A percentile compares a stretch with the other conserved stretches of the same genome.
Conservation (phyloP, 2,329 filamentous ascomycete species). For the Aspergillus novoparasiticus region DNA sequence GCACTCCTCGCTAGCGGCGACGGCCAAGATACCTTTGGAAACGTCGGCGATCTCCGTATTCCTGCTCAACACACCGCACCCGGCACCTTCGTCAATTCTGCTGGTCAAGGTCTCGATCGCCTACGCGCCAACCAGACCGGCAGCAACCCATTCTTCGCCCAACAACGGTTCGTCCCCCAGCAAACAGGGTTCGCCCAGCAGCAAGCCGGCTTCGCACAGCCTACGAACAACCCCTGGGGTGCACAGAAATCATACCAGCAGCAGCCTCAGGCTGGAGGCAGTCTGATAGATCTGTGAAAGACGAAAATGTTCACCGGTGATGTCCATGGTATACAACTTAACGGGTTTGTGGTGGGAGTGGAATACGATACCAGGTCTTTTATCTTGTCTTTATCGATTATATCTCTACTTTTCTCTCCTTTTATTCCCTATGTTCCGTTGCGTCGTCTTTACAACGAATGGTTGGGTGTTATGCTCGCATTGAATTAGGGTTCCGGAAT, state of each 20-base stretch:
- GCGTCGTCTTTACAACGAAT: neutral
- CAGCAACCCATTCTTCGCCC: constrained; percentile 86
- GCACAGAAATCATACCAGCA: constrained; percentile 48
- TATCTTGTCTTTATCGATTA: neutral
- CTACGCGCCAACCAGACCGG: constrained; percentile 70
- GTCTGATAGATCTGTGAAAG: constrained; percentile 62
- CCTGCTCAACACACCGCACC: constrained; percentile 95
- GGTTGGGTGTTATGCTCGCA: constrained; percentile 4
- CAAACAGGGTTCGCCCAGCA: constrained; percentile 50
- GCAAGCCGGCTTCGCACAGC: constrained; percentile 48
- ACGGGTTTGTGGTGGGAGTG: neutral
- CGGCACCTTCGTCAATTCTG: constrained; percentile 94
- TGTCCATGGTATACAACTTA: neutral
- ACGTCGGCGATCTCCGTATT: constrained; percentile 93
- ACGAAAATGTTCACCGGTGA: neutral
- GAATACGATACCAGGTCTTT: constrained; percentile 20
- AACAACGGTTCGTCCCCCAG: constrained; percentile 54
- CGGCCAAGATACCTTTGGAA: constrained; percentile 95
- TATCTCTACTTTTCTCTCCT: constrained; percentile 5
- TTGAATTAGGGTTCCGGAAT: constrained; percentile 5
- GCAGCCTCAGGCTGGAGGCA: constrained; percentile 52
- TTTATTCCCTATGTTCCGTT: constrained; percentile 1
- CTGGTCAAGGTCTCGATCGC: constrained; percentile 74
- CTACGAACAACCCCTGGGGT: constrained; percentile 59
- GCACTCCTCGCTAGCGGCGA: constrained; percentile 83